Conservation (phyloP, 805 yeast species). For the Starmerella vaccinii region DNA sequence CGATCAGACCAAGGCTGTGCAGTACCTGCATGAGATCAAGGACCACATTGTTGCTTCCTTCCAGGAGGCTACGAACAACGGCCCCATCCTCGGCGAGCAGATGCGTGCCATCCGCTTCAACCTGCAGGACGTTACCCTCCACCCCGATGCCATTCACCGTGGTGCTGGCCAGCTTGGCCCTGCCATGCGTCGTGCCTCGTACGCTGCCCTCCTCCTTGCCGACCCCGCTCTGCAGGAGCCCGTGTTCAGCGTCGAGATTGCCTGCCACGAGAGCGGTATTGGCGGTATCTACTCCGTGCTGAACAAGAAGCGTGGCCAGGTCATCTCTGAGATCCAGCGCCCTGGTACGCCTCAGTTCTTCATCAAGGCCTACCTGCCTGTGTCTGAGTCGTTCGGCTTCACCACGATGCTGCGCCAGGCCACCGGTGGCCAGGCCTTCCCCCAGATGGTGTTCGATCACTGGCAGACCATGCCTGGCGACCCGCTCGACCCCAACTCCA, state of each 20-base stretch:
- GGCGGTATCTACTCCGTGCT: conserved; percentile 99
- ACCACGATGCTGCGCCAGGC: conserved; percentile 99
- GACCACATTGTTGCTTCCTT: conserved; percentile 99
- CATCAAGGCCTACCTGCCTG: conserved; percentile 99
- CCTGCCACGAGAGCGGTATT: conserved; percentile 98
- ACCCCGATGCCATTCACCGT: conserved; percentile 99
- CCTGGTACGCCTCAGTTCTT: conserved; percentile 99
- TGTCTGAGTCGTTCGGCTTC: conserved; percentile 99
- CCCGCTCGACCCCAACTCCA: conserved; percentile 75
- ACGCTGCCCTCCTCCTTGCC: conserved; percentile 96
- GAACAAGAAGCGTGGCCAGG: conserved; percentile 98
- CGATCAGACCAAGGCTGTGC: conserved; percentile 99
- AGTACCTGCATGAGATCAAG: conserved; percentile 97
- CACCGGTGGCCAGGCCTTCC: conserved; percentile 99
- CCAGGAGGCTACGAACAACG: conserved; percentile 99
- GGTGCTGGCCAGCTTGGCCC: conserved; percentile 99
- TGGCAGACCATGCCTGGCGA: conserved; percentile 89
- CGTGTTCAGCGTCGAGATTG: conserved; percentile 97
- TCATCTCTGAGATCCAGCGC: conserved; percentile 97
- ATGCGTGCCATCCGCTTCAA: conserved; percentile 94
- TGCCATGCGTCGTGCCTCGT: conserved; percentile 99
- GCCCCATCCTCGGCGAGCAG: conserved; percentile 96
- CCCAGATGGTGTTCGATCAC: conserved; percentile 99
- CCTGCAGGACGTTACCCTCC: conserved; percentile 97
- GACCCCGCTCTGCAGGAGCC: conserved; percentile 99